Conservation (phyloP, 1,284 basidiomycete species). For the Ceratorhiza oryzae-sativae region DNA sequence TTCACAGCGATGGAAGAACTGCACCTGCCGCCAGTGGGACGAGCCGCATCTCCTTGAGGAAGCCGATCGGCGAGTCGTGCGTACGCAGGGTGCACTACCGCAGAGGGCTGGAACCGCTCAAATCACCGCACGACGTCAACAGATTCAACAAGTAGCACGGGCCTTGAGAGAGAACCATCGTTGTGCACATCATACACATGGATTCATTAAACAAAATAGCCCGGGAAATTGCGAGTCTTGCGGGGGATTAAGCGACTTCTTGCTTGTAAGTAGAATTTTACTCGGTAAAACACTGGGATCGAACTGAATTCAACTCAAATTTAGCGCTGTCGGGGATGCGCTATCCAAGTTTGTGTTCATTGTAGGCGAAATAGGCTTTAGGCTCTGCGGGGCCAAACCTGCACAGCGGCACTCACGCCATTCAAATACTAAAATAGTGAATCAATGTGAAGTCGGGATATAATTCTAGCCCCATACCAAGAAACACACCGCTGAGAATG, state of each 20-base stretch:
- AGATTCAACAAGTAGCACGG: constrained; percentile 50
- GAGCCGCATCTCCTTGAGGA: constrained; percentile 54
- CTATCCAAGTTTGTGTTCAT: constrained; percentile 49
- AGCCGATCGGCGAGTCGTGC: constrained; percentile 51
- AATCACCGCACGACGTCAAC: constrained; percentile 43
- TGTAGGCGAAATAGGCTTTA: constrained; percentile 45
- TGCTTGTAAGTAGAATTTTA: constrained; percentile 50
- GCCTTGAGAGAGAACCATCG: constrained; percentile 56
- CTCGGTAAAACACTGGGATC: not conserved
- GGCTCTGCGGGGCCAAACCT: no score
- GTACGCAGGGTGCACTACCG: constrained; percentile 49
- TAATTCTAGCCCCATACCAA: no score
- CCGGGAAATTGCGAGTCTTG: constrained; percentile 58
- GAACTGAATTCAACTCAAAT: constrained; percentile 8
- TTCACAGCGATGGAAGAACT: constrained; percentile 41
- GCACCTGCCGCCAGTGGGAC: constrained; percentile 61
- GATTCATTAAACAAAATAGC: constrained; percentile 49
- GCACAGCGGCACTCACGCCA: no score
- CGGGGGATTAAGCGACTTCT: constrained; percentile 48
- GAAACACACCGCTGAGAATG: no score
- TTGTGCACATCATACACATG: constrained; percentile 55
- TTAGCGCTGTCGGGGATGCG: constrained; percentile 52
- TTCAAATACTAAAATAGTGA: no score
- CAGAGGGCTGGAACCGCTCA: constrained; percentile 41
- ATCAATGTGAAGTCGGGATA: no score